These are phyloP conservation scores for Waltergamsia citrina DNA, from an alignment of 2,329 filamentous ascomycete genomes.

Conservation along the genomic window DNA sequence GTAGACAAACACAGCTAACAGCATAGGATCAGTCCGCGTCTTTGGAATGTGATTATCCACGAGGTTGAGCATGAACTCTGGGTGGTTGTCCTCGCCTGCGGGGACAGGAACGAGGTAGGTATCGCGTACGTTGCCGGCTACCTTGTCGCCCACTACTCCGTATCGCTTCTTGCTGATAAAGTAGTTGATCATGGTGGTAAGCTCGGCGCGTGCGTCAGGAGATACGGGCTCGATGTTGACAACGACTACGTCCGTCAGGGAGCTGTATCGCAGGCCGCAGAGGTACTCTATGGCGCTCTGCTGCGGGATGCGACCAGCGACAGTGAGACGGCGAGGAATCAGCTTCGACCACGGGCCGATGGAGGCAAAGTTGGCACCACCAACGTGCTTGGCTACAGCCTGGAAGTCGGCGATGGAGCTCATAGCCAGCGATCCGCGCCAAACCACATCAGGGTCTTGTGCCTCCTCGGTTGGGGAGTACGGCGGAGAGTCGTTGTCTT, in stretches of 20 bases:
- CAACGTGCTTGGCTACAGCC: constrained; percentile 73
- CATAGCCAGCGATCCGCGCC: constrained; percentile 72
- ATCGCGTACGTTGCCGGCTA: constrained; percentile 68
- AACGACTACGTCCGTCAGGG: constrained; percentile 75
- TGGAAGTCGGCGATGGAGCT: constrained; percentile 65
- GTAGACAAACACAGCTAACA: constrained; percentile 80
- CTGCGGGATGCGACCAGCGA: constrained; percentile 73
- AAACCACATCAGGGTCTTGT: constrained; percentile 60
- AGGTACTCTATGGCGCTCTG: constrained; percentile 85
- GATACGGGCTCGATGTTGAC: constrained; percentile 60
- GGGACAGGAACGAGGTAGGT: constrained; percentile 86
- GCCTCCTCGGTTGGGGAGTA: constrained; percentile 72
- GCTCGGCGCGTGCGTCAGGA: constrained; percentile 45
- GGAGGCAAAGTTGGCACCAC: constrained; percentile 65
- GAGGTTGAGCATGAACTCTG: constrained; percentile 84
- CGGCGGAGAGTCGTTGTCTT: constrained; percentile 69
- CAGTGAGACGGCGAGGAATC: constrained; percentile 59
- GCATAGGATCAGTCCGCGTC: constrained; percentile 61
- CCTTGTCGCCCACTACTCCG: constrained; percentile 75
- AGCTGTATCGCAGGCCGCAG: constrained; percentile 74
- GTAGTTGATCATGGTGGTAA: constrained; percentile 76
- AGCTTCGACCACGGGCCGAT: constrained; percentile 64
- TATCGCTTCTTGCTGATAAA: constrained; percentile 76
- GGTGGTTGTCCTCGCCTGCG: constrained; percentile 58
- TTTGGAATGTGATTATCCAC: constrained; percentile 72